These are phyloP conservation scores for Solanum sitiens DNA, from an alignment of 257 asterid genomes.

Conservation along the genomic window DNA sequence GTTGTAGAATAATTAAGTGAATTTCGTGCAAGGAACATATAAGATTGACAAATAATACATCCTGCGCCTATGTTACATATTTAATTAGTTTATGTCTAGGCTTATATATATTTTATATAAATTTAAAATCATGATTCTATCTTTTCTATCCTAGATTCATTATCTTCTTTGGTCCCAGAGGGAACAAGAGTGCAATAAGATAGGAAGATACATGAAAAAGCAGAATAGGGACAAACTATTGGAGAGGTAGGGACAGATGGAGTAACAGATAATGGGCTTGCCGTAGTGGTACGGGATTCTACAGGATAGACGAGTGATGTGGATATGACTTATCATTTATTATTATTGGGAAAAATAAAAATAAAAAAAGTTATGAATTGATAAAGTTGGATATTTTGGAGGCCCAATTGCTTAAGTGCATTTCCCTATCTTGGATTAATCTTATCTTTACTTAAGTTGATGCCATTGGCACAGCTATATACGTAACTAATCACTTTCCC, in stretches of 20 bases:
- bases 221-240: background rate
- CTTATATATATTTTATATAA: no score
- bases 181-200: background rate
- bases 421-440: background rate
- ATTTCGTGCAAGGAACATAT: background rate
- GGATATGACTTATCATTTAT: background rate
- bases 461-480: background rate
- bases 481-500: background rate
- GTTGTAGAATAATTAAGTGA: background rate
- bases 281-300: background rate
- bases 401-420: background rate
- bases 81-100: background rate
- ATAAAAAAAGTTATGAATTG: background rate
- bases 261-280: background rate
- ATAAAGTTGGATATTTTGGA: background rate
- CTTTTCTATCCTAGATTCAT: background rate
- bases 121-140: background rate
- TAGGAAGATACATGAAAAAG: background rate
- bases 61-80: background rate
- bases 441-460: background rate
- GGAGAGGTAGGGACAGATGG: background rate
- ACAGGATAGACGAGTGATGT: background rate
- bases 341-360: background rate
- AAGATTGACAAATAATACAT: no score
- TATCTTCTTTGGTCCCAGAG: background rate